A percentile compares a stretch with the other conserved stretches of the same genome.
Evolutionary conservation across 805 yeast genomes (phyloP).

Genomic region (Saccharomycopsis sp.): DNA sequence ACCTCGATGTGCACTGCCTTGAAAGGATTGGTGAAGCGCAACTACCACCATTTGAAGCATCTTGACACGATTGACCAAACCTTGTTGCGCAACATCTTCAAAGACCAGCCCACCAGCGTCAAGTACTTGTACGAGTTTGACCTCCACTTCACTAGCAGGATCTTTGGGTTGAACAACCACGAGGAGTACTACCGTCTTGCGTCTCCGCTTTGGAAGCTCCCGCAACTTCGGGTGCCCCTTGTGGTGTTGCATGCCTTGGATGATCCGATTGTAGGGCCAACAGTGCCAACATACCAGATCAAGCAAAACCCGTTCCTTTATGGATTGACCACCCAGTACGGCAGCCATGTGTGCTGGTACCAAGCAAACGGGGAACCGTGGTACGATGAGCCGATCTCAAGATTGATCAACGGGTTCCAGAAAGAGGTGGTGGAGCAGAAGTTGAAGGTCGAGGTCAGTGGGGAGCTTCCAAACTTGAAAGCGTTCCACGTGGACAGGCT

Average conservation of each 20-base stretch:
- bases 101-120: constrained; percentile 9
- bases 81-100: constrained; percentile 21
- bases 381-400: constrained; percentile 46
- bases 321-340: constrained; percentile 51
- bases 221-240: constrained; percentile 51
- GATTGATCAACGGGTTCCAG: constrained; percentile 32
- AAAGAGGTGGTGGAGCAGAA: constrained; percentile 19
- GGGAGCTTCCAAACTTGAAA: too few species aligned
- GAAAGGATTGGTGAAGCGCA: constrained; percentile 33
- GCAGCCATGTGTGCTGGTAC: constrained; percentile 84
- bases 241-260: constrained; percentile 57
- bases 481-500: too few species aligned
- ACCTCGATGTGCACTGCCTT: constrained; percentile 43
- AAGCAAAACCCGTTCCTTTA: constrained; percentile 49
- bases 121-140: constrained; percentile 49
- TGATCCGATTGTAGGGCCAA: constrained; percentile 61
- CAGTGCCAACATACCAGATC: constrained; percentile 45
- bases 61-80: constrained; percentile 23
- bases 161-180: constrained; percentile 57
- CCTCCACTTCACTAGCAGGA: constrained; percentile 49
- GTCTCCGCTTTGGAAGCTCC: constrained; percentile 45
- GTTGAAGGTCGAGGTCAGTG: neutral
- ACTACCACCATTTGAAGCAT: constrained; percentile 32
- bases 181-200: constrained; percentile 57
- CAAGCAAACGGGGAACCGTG: constrained; percentile 53